Evolutionary conservation across 768 basidiomycete species (phyloP).

Genomic region (Leucosporidium yakuticum): DNA sequence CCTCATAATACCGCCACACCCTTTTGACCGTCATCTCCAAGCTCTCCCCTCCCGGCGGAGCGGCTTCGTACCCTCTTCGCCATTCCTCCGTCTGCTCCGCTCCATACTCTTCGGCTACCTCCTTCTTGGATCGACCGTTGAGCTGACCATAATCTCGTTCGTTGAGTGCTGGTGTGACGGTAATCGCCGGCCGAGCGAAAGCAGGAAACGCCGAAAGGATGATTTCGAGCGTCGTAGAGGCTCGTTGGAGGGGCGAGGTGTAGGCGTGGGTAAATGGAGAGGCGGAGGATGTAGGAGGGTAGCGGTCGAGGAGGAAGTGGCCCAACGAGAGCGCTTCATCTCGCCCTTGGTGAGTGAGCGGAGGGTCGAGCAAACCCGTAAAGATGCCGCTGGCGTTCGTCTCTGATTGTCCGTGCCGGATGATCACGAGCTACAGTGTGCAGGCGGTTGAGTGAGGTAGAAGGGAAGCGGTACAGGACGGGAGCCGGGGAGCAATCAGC

Average conservation of each 20-base stretch:
- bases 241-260: constrained; percentile 16
- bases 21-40: constrained; percentile 9
- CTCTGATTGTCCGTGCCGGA: constrained; percentile 8
- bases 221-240: not conserved
- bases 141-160: constrained; percentile 21
- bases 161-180: constrained; percentile 1
- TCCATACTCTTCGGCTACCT: constrained; percentile 7
- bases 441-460: no score
- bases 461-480: no score
- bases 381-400: constrained; percentile 19
- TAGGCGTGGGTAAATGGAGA: not conserved
- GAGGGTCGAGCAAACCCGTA: constrained; percentile 19
- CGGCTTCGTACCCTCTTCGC: constrained; percentile 8
- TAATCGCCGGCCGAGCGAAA: not conserved
- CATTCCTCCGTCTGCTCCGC: constrained; percentile 10
- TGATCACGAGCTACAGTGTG: constrained; percentile 7
- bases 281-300: not conserved
- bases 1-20: constrained; percentile 9
- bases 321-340: not conserved
- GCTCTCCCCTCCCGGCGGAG: constrained; percentile 12
- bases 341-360: constrained; percentile 2
- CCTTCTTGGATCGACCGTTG: constrained; percentile 11
- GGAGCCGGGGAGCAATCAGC: no score
- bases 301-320: constrained; percentile 1
- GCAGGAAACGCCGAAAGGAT: constrained; percentile 2